phyloP scores from a whole-genome alignment of 345 rosid genomes.

The Syzygium aromaticum region DNA sequence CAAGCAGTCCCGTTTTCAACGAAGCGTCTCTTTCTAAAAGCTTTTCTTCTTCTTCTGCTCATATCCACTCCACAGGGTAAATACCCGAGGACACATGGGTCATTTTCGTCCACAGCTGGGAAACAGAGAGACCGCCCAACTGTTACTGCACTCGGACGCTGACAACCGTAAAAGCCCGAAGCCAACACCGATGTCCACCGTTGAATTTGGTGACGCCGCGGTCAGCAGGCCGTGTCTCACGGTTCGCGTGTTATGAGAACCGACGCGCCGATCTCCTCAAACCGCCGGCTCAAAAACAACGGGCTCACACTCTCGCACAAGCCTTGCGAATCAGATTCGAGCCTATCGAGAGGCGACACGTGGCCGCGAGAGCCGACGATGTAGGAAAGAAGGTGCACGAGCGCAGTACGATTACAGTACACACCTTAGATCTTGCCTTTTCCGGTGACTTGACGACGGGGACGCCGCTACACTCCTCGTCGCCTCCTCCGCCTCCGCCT shows the following conservation, averaged over 20 bases:
- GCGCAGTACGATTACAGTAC: not conserved
- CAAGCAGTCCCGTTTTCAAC: not conserved
- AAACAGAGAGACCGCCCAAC: not conserved
- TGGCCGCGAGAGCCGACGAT: not conserved
- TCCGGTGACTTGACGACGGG: not conserved
- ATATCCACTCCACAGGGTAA: not conserved
- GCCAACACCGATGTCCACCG: not conserved
- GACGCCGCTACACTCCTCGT: conserved; percentile 3
- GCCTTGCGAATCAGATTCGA: not conserved
- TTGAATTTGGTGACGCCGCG: not conserved
- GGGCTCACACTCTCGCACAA: not conserved
- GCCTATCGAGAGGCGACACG: not conserved
- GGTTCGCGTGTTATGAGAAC: not conserved
- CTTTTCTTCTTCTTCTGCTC: not conserved
- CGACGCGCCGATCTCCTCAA: not conserved
- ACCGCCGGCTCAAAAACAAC: not conserved
- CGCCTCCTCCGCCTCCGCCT: not conserved
- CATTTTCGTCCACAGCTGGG: not conserved
- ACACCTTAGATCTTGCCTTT: conserved; percentile 1
- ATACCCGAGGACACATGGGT: not conserved
- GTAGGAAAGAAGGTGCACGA: not conserved
- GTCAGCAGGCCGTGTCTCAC: not conserved
- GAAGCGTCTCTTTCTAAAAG: not conserved
- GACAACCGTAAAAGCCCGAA: not conserved
- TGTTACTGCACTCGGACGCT: not conserved